A percentile compares a stretch with the other conserved stretches of the same genome.
These are phyloP conservation scores for Komagataella populi DNA, from an alignment of 805 yeast species.

Conservation along the genomic window DNA sequence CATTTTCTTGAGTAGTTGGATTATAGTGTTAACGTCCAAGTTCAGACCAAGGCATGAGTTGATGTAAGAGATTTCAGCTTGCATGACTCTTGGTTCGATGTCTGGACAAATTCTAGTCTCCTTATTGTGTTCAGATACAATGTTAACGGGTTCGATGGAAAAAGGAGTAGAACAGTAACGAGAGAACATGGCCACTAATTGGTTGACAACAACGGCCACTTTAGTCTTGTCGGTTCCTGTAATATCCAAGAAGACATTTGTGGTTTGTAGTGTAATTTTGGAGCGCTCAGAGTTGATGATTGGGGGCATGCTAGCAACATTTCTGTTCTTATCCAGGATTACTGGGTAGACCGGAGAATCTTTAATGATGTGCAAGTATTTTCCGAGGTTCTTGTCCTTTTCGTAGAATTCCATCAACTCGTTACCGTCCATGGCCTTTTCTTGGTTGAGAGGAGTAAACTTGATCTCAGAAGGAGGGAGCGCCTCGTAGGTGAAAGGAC, in stretches of 20 bases:
- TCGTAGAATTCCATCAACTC: slow-evolving; percentile 83
- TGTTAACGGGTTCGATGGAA: slow-evolving; percentile 80
- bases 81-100: slow-evolving; percentile 49
- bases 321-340: slow-evolving; percentile 61
- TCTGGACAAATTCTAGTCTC: slow-evolving; percentile 69
- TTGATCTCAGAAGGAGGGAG: slow-evolving; percentile 63
- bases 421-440: slow-evolving; percentile 55
- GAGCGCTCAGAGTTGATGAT: slow-evolving; percentile 88
- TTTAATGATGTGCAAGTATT: slow-evolving; percentile 75
- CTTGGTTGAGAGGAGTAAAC: slow-evolving; percentile 67
- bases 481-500: slow-evolving; percentile 84
- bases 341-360: slow-evolving; percentile 88
- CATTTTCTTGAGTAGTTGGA: slow-evolving; percentile 64
- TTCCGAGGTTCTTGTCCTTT: slow-evolving; percentile 80
- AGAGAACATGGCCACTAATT: slow-evolving; percentile 91
- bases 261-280: slow-evolving; percentile 75
- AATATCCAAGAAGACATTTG: slow-evolving; percentile 80
- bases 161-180: slow-evolving; percentile 73
- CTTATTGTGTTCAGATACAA: slow-evolving; percentile 69
- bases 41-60: slow-evolving; percentile 88
- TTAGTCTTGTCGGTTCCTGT: slow-evolving; percentile 95
- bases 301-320: slow-evolving; percentile 91
- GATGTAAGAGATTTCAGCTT: slow-evolving; percentile 72
- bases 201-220: slow-evolving; percentile 84
- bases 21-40: slow-evolving; percentile 53